A percentile compares a stretch with the other conserved stretches of the same genome.
phyloP scores from a whole-genome alignment of 148 eudicot species.

The Spergularia marina region DNA sequence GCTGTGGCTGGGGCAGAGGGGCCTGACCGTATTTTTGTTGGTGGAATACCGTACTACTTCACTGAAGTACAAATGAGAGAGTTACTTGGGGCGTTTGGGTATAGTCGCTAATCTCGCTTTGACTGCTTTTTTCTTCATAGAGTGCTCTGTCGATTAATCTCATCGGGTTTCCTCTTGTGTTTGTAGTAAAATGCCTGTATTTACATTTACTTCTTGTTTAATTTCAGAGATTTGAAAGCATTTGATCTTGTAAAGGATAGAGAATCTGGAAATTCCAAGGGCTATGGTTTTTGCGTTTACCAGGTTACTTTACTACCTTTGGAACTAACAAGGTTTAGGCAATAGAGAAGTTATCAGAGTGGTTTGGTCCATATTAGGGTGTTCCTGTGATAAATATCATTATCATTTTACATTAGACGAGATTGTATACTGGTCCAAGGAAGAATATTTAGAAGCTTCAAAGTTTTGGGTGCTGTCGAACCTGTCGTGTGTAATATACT shows the following conservation, averaged over 20 bases:
- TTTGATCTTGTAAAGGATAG: constrained; percentile 94
- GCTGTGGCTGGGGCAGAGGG: constrained; percentile 71
- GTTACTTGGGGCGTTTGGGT: constrained; percentile 83
- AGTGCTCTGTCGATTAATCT: neutral
- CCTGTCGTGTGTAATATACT: constrained; percentile 8
- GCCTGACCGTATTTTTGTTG: constrained; percentile 88
- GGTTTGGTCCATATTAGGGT: neutral
- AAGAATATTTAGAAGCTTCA: neutral
- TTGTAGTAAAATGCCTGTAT: neutral
- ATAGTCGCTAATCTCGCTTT: constrained; percentile 9
- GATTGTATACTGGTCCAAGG: neutral
- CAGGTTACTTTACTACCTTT: constrained; percentile 43
- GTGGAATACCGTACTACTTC: constrained; percentile 88
- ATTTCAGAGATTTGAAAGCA: constrained; percentile 64
- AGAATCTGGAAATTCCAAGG: constrained; percentile 92
- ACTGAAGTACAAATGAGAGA: constrained; percentile 82
- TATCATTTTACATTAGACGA: neutral
- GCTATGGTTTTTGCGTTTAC: constrained; percentile 86
- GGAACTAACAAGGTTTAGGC: neutral
- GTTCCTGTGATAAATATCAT: neutral
- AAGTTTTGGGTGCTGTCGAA: neutral
- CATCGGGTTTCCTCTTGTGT: neutral
- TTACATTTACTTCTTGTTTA: constrained; percentile 13
- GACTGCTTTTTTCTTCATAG: neutral
- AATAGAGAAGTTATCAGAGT: neutral